Conservation (phyloP, 352 stramenopile species). For the Aphanomyces stellatus region DNA sequence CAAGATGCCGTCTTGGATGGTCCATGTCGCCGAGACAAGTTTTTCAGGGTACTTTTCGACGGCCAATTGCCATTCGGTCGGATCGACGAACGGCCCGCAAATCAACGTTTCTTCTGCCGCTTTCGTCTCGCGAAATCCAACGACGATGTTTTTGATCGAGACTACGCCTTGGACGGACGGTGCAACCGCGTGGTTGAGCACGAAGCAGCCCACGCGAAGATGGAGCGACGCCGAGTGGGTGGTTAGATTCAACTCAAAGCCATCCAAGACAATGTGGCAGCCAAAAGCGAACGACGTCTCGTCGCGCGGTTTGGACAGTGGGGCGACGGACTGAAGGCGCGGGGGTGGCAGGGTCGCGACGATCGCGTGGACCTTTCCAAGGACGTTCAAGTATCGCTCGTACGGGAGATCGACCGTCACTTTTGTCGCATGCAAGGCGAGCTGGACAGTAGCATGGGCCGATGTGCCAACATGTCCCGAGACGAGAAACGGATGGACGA, state of each 20-base stretch:
- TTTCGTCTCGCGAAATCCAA: conserved; percentile 29
- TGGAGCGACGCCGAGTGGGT: conserved; percentile 31
- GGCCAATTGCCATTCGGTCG: conserved; percentile 55
- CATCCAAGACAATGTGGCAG: neutral
- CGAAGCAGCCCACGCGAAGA: conserved; percentile 42
- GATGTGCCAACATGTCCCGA: neutral
- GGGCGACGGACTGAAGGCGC: neutral
- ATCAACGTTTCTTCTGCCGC: conserved; percentile 45
- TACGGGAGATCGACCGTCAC: neutral
- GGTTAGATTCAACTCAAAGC: neutral
- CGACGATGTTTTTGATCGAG: conserved; percentile 51
- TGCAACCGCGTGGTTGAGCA: conserved; percentile 25
- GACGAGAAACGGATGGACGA: neutral
- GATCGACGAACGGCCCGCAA: conserved; percentile 54
- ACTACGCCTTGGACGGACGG: conserved; percentile 27
- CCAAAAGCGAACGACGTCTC: neutral
- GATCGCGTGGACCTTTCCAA: neutral
- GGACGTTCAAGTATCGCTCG: neutral
- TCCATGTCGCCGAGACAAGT: conserved; percentile 50
- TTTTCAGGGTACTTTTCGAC: conserved; percentile 69
- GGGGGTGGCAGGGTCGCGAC: neutral
- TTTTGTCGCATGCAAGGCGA: conserved; percentile 6
- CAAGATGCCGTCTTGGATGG: conserved; percentile 21
- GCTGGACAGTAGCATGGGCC: neutral
- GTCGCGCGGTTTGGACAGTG: neutral